Conservation (phyloP, 805 yeast genomes). For the Sugiyamaella floridensis region DNA sequence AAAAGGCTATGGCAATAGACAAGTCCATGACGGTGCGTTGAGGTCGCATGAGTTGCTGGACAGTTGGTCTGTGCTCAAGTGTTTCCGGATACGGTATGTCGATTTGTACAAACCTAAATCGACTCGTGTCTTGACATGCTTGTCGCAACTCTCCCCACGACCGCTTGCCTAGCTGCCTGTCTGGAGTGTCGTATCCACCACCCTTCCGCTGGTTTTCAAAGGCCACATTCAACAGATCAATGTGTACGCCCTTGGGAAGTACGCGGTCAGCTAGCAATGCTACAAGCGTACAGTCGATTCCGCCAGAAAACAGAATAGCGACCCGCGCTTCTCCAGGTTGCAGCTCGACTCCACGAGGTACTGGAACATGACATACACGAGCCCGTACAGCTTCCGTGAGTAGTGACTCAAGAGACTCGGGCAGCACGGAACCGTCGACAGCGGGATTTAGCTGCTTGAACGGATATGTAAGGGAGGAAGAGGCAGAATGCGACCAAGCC, state of each 20-base stretch:
- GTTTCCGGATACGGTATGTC: constrained; percentile 70
- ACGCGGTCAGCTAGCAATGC: constrained; percentile 39
- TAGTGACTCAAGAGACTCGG: neutral
- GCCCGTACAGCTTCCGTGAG: neutral
- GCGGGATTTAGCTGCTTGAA: neutral
- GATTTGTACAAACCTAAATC: constrained; percentile 51
- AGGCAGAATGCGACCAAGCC: neutral
- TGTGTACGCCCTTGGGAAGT: constrained; percentile 22
- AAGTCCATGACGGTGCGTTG: constrained; percentile 89
- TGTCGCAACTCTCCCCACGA: constrained; percentile 50
- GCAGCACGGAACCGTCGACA: neutral
- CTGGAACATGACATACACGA: constrained; percentile 8
- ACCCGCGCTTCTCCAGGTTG: constrained; percentile 25
- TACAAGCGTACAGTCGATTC: constrained; percentile 82
- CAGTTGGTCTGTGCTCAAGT: constrained; percentile 42
- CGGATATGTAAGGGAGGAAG: neutral
- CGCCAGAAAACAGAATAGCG: constrained; percentile 84
- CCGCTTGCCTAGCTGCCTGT: constrained; percentile 62
- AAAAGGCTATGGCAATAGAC: constrained; percentile 91
- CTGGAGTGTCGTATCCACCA: constrained; percentile 62
- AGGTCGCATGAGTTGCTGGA: constrained; percentile 69
- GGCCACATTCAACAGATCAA: constrained; percentile 87
- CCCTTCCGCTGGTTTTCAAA: constrained; percentile 83
- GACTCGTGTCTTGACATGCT: constrained; percentile 23
- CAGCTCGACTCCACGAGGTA: neutral